A percentile compares a stretch with the other conserved stretches of the same genome.
Conservation (phyloP, 352 stramenopile species). For the Pythium grandisporangium region DNA sequence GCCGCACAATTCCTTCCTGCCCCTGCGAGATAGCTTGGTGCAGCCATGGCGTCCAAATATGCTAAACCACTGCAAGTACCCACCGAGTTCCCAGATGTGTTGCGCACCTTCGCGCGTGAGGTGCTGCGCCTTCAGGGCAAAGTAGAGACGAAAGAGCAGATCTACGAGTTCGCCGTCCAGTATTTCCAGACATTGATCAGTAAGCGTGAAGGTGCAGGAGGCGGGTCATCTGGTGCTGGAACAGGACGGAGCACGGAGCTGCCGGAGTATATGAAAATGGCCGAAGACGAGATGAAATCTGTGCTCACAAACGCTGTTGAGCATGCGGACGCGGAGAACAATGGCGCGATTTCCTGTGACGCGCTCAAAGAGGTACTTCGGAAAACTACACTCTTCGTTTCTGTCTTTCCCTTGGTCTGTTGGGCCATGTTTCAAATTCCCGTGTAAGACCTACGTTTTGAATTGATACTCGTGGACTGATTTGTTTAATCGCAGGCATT, state of each 20-base stretch:
- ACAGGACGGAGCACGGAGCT: neutral
- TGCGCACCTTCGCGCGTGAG: slow-evolving; percentile 73
- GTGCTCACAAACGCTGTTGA: slow-evolving; percentile 34
- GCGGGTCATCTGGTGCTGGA: neutral
- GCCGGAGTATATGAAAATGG: slow-evolving; percentile 44
- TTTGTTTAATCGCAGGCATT: slow-evolving; percentile 19
- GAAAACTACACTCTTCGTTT: too few relatives aligned
- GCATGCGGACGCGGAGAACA: slow-evolving; percentile 23
- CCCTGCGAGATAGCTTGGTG: too few relatives aligned
- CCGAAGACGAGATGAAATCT: slow-evolving; percentile 49
- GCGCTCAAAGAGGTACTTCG: slow-evolving; percentile 29
- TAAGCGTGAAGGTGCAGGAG: slow-evolving; percentile 20
- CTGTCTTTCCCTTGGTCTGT: too few relatives aligned
- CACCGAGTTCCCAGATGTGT: slow-evolving; percentile 53
- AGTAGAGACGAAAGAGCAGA: slow-evolving; percentile 67
- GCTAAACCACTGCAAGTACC: slow-evolving; percentile 74
- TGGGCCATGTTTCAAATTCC: too few relatives aligned
- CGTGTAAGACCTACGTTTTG: too few relatives aligned
- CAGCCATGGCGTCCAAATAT: slow-evolving; percentile 74
- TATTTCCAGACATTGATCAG: slow-evolving; percentile 60
- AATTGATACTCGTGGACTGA: neutral
- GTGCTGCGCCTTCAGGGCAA: slow-evolving; percentile 78
- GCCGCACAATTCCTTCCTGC: neutral
- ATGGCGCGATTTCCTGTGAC: slow-evolving; percentile 26
- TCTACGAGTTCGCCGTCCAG: slow-evolving; percentile 63